Conservation (phyloP, 176 grass and related monocot species). For the Cymbopogon citratus region DNA sequence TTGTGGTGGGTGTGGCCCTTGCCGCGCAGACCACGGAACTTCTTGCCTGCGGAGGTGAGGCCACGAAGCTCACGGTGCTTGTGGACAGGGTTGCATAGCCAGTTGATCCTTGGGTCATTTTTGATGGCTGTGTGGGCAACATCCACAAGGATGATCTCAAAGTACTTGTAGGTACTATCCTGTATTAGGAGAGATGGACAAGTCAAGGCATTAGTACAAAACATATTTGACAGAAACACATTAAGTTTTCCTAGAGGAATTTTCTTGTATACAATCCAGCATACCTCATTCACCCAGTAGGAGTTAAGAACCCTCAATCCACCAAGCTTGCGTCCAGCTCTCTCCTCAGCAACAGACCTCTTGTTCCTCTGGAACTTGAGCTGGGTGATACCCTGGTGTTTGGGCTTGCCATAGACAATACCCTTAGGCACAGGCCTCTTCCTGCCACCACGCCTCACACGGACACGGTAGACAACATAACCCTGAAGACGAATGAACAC, state of each 20-base stretch:
- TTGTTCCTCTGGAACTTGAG: slow-evolving; percentile 97
- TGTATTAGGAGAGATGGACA: neutral
- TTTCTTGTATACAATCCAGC: neutral
- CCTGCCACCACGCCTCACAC: slow-evolving; percentile 69
- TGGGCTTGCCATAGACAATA: slow-evolving; percentile 86
- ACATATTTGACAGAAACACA: too few relatives aligned
- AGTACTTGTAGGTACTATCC: slow-evolving; percentile 69
- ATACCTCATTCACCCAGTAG: slow-evolving; percentile 90
- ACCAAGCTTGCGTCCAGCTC: slow-evolving; percentile 73
- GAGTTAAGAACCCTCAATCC: slow-evolving; percentile 86
- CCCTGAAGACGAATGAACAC: slow-evolving; percentile 14
- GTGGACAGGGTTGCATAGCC: slow-evolving; percentile 77
- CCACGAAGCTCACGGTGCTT: slow-evolving; percentile 85
- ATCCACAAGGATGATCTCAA: slow-evolving; percentile 64
- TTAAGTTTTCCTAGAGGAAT: neutral
- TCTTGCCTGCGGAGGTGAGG: slow-evolving; percentile 84
- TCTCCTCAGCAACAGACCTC: slow-evolving; percentile 85
- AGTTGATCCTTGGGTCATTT: slow-evolving; percentile 73
- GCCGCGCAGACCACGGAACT: slow-evolving; percentile 64
- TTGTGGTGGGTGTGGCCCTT: slow-evolving; percentile 31
- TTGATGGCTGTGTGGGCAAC: slow-evolving; percentile 52
- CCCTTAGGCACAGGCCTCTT: slow-evolving; percentile 78
- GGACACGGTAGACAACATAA: slow-evolving; percentile 60
- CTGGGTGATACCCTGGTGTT: slow-evolving; percentile 83
- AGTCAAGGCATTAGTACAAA: too few relatives aligned